Conservation (phyloP, 2,329 filamentous ascomycete genomes). For the Penicillium nordicum region DNA sequence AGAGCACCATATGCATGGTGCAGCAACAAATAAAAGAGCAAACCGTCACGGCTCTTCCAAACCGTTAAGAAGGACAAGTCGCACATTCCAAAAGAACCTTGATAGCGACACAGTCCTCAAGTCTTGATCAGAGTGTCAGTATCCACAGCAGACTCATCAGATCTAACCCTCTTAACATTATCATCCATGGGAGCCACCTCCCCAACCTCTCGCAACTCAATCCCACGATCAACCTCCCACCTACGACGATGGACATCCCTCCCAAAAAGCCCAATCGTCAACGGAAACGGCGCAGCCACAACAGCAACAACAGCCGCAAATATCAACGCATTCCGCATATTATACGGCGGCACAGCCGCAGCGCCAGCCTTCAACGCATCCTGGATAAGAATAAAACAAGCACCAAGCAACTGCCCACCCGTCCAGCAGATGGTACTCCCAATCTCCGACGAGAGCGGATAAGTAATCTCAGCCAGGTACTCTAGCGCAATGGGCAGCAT, state of each 20-base stretch:
- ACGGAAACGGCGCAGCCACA: constrained; percentile 62
- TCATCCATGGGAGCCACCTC: background rate
- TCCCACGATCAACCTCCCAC: constrained; percentile 39
- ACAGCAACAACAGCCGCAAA: constrained; percentile 73
- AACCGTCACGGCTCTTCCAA: background rate
- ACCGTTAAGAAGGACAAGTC: background rate
- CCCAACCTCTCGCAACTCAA: constrained; percentile 21
- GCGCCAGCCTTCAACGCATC: constrained; percentile 61
- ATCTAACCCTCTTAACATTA: background rate
- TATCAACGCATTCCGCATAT: constrained; percentile 72
- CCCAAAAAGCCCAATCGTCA: constrained; percentile 70
- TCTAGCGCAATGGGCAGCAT: constrained; percentile 83
- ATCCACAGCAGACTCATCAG: background rate
- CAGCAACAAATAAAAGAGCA: background rate
- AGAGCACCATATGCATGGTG: background rate
- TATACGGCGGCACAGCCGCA: constrained; percentile 57
- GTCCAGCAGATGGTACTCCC: constrained; percentile 81
- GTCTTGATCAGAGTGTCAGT: constrained; percentile 1
- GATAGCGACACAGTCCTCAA: background rate
- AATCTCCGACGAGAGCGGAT: constrained; percentile 82
- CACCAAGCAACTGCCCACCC: constrained; percentile 80
- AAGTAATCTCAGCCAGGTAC: constrained; percentile 79
- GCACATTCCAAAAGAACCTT: background rate
- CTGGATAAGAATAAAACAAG: constrained; percentile 77
- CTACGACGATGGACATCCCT: constrained; percentile 39